These are phyloP conservation scores for Talaromyces ruber DNA, from an alignment of 495 filamentous ascomycete genomes.

Conservation along the genomic window DNA sequence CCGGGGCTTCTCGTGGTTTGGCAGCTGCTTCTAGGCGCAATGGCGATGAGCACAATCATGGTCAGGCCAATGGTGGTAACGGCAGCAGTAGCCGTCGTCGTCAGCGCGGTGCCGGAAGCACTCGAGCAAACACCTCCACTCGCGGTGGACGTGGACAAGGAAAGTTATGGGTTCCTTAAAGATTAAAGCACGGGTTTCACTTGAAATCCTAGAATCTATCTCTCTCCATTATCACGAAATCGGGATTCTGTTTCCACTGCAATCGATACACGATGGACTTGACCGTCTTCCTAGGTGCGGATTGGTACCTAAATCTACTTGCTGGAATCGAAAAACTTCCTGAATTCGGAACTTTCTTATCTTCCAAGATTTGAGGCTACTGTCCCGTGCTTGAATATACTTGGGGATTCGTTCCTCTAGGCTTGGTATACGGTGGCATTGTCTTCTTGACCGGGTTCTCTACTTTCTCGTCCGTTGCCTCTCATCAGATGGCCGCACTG, in stretches of 20 bases:
- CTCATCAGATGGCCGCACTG: not conserved
- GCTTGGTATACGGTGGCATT: not conserved
- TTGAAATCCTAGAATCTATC: not conserved
- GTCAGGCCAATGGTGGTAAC: conserved; percentile 16
- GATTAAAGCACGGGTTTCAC: conserved; percentile 14
- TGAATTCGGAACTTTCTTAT: not conserved
- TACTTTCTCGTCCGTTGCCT: not conserved
- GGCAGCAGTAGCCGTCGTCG: conserved; percentile 32
- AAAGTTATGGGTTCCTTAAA: conserved; percentile 49
- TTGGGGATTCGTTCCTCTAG: not conserved
- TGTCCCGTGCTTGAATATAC: not conserved
- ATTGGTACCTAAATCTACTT: not conserved
- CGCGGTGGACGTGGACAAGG: conserved; percentile 36
- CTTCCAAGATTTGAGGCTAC: not conserved
- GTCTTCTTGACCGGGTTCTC: not conserved
- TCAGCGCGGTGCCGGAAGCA: conserved; percentile 6
- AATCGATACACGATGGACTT: not conserved
- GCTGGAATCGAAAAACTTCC: not conserved
- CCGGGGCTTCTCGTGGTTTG: conserved; percentile 28
- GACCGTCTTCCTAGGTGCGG: not conserved
- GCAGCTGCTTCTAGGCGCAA: conserved; percentile 29
- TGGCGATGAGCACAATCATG: conserved; percentile 20
- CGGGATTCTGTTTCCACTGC: not conserved
- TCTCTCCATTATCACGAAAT: not conserved
- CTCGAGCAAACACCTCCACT: conserved; percentile 8